phyloP scores from a whole-genome alignment of 345 rosid species.

The Populus alba region DNA sequence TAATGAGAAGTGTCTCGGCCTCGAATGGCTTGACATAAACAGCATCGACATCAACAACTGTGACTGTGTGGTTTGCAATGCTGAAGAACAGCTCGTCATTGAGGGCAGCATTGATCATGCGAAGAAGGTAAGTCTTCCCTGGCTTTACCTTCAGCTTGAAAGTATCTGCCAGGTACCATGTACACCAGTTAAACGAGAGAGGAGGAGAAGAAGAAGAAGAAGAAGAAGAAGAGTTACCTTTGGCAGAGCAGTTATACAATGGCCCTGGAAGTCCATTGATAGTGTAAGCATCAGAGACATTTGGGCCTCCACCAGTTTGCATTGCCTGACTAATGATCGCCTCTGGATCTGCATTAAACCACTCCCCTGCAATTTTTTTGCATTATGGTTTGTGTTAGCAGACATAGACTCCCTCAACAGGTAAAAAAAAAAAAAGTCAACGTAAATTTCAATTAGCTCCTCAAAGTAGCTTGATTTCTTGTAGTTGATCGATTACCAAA shows the following conservation, averaged over 20 bases:
- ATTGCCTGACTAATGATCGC: conserved; percentile 12
- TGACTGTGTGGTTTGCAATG: conserved; percentile 10
- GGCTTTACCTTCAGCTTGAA: conserved; percentile 15
- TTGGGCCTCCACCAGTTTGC: conserved; percentile 21
- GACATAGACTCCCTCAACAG: background rate
- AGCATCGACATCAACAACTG: conserved; percentile 13
- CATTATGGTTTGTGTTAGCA: background rate
- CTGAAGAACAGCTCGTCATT: conserved; percentile 19
- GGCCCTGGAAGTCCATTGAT: conserved; percentile 18
- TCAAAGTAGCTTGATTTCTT: background rate
- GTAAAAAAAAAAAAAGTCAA: background rate
- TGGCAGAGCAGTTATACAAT: conserved; percentile 12
- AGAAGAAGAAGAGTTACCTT: background rate
- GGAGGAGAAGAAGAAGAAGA: background rate
- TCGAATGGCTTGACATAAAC: conserved; percentile 18
- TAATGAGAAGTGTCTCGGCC: background rate
- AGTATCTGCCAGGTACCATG: conserved; percentile 12
- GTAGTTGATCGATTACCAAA: conserved; percentile 1
- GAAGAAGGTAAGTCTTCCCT: conserved; percentile 17
- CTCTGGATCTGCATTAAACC: conserved; percentile 18
- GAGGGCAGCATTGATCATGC: conserved; percentile 18
- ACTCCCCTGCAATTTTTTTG: conserved; percentile 11
- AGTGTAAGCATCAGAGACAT: conserved; percentile 19
- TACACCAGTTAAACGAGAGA: background rate
- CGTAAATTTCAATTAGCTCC: background rate